Percentiles rank a stretch among this genome's conserved stretches.
Evolutionary conservation across 306 rosid species (phyloP).

Genomic region (Castanea mollissima): DNA sequence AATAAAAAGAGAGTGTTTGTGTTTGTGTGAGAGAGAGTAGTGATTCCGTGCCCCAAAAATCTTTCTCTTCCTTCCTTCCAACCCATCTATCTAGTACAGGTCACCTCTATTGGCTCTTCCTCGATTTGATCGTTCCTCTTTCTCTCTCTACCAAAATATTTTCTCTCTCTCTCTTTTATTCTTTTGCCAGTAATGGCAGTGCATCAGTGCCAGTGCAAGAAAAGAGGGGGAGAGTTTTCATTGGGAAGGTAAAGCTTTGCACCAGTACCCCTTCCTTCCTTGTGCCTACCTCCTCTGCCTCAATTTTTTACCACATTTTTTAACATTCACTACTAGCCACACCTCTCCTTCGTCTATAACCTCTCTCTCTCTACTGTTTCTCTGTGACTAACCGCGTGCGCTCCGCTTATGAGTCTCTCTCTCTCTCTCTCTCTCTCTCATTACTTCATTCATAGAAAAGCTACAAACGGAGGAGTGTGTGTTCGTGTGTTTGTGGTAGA

Average conservation of each 20-base stretch:
- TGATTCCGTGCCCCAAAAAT: conserved; percentile 53
- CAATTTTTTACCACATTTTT: neutral
- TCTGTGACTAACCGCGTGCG: conserved; percentile 21
- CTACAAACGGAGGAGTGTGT: too few species aligned
- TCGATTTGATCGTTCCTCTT: conserved; percentile 77
- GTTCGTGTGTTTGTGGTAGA: neutral
- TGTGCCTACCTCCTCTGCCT: neutral
- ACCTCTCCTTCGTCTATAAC: conserved; percentile 21
- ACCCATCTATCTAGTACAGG: conserved; percentile 27
- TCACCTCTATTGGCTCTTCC: conserved; percentile 52
- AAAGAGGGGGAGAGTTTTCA: conserved; percentile 76
- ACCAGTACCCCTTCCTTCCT: neutral
- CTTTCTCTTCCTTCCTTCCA: neutral
- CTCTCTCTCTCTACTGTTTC: neutral
- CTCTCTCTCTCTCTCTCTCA: neutral
- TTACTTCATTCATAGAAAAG: neutral
- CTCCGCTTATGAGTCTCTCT: neutral
- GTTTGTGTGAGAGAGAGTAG: neutral
- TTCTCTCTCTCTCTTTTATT: conserved; percentile 34
- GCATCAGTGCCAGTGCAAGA: conserved; percentile 70
- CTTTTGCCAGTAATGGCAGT: conserved; percentile 69
- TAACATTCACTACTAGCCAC: neutral
- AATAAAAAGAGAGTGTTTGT: too few species aligned
- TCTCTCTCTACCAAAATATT: neutral
- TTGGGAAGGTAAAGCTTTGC: conserved; percentile 89